Evolutionary conservation across 768 basidiomycete genomes (phyloP).

Genomic region (Gautieria morchelliformis): DNA sequence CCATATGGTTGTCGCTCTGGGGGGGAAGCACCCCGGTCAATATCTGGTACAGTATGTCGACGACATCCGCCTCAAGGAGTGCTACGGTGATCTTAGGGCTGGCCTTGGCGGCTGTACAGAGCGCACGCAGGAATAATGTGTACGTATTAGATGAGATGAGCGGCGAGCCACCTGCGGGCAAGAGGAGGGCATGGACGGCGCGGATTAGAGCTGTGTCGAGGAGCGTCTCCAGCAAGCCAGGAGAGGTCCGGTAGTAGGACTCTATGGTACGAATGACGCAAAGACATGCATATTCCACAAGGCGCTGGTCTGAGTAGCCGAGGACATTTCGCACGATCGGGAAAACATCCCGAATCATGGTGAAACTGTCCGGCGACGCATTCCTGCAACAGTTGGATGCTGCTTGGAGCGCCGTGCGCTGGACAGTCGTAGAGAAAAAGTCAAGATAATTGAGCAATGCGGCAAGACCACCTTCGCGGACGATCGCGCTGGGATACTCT

Average conservation of each 20-base stretch:
- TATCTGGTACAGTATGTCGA: slow-evolving; percentile 88
- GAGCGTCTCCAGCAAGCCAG: slow-evolving; percentile 79
- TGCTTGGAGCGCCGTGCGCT: slow-evolving; percentile 92
- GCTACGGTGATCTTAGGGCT: slow-evolving; percentile 82
- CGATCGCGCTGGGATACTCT: slow-evolving; percentile 92
- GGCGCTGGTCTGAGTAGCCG: slow-evolving; percentile 84
- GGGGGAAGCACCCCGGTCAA: slow-evolving; percentile 89
- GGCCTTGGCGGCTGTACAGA: slow-evolving; percentile 80
- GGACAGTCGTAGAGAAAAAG: slow-evolving; percentile 97
- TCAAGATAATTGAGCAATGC: slow-evolving; percentile 93
- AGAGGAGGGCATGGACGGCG: slow-evolving; percentile 76
- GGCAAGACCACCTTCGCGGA: slow-evolving; percentile 88
- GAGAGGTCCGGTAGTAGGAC: slow-evolving; percentile 75
- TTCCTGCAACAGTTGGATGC: slow-evolving; percentile 96
- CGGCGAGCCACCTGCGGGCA: slow-evolving; percentile 81
- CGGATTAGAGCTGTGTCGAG: slow-evolving; percentile 71
- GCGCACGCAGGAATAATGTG: slow-evolving; percentile 74
- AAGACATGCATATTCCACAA: slow-evolving; percentile 95
- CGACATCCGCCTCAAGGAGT: slow-evolving; percentile 86
- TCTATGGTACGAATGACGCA: slow-evolving; percentile 93
- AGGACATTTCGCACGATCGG: slow-evolving; percentile 90
- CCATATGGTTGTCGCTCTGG: slow-evolving; percentile 36
- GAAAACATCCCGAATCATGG: slow-evolving; percentile 84
- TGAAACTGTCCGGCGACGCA: slow-evolving; percentile 79
- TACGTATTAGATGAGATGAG: slow-evolving; percentile 81